A percentile compares a stretch with the other conserved stretches of the same genome.
Conservation (phyloP, 164 flowering plant genomes). For the Stephania japonica region DNA sequence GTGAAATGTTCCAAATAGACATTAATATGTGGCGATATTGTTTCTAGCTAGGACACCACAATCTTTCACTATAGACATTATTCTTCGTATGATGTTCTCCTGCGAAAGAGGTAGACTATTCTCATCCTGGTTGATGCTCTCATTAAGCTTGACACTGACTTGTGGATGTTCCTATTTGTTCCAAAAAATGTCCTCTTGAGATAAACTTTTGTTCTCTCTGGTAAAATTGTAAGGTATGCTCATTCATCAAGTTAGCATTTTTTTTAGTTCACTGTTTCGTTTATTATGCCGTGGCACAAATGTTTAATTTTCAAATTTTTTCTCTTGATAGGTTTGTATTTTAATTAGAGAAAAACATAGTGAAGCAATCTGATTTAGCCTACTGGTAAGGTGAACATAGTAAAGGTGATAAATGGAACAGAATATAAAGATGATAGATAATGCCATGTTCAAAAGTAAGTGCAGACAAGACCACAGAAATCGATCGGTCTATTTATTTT, state of each 20-base stretch:
- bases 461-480: background rate
- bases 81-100: background rate
- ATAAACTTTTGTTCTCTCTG: background rate
- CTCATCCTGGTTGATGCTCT: background rate
- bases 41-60: slow-evolving; percentile 3
- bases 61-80: background rate
- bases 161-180: background rate
- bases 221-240: background rate
- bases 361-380: background rate
- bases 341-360: background rate
- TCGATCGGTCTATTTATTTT: background rate
- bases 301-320: background rate
- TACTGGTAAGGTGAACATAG: background rate
- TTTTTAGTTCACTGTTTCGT: background rate
- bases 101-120: background rate
- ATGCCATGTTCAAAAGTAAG: background rate
- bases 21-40: background rate
- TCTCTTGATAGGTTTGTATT: background rate
- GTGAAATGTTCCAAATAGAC: background rate
- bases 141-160: background rate
- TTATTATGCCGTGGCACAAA: background rate
- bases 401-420: background rate
- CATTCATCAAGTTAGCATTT: background rate
- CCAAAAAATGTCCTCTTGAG: background rate
- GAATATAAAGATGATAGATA: background rate